These are phyloP conservation scores for Cladosporium sp. DNA, from an alignment of 2,329 filamentous ascomycete genomes.

Conservation along the genomic window DNA sequence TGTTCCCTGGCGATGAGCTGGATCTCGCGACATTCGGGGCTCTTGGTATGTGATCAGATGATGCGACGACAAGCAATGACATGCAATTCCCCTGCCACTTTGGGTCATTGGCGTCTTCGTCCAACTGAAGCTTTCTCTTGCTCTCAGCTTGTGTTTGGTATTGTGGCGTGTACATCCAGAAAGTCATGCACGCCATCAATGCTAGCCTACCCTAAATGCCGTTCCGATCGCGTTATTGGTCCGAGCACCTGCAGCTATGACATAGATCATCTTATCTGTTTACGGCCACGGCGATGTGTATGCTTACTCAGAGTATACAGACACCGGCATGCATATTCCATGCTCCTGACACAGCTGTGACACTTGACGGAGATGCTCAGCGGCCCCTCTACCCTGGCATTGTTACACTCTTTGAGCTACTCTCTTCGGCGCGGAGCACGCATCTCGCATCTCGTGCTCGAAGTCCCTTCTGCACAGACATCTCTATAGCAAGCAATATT, in stretches of 20 bases:
- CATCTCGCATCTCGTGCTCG: too few relatives aligned
- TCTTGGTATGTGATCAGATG: background rate
- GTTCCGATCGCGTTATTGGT: background rate
- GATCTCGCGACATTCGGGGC: too few relatives aligned
- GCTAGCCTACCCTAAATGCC: background rate
- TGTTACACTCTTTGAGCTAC: too few relatives aligned
- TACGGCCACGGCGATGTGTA: too few relatives aligned
- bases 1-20: too few relatives aligned
- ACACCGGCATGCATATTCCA: too few relatives aligned
- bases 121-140: background rate
- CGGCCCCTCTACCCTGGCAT: too few relatives aligned
- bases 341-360: too few relatives aligned
- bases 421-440: too few relatives aligned
- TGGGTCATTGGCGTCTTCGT: background rate
- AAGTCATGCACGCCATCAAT: background rate
- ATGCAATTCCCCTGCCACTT: background rate
- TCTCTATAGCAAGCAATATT: background rate
- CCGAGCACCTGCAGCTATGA: background rate
- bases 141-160: too few relatives aligned
- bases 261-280: background rate
- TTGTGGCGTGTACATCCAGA: background rate
- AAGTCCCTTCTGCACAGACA: background rate
- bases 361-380: too few relatives aligned
- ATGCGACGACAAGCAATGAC: background rate
- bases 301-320: too few relatives aligned